Conservation (phyloP, 2,329 filamentous ascomycete species). For the Helicocarpus griseus region DNA sequence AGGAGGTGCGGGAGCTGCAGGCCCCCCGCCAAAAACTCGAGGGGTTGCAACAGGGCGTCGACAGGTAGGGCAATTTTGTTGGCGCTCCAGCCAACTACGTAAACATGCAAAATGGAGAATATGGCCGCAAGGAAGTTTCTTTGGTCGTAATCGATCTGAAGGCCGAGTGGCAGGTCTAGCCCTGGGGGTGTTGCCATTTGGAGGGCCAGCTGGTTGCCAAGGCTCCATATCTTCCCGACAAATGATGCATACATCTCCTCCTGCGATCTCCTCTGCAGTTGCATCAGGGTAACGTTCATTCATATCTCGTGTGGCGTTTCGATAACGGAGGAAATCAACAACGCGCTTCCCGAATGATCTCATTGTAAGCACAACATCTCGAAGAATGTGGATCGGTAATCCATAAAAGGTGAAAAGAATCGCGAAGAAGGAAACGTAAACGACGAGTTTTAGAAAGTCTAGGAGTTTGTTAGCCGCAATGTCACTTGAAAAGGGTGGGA, state of each 20-base stretch:
- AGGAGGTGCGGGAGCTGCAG: no score
- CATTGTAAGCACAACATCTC: conserved; percentile 89
- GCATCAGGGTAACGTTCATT: conserved; percentile 83
- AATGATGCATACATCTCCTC: conserved; percentile 94
- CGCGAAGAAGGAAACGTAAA: conserved; percentile 86
- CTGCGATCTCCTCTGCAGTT: conserved; percentile 69
- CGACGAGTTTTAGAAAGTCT: conserved; percentile 84
- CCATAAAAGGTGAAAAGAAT: conserved; percentile 92
- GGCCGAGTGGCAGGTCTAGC: conserved; percentile 33
- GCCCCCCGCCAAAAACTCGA: conserved; percentile 5
- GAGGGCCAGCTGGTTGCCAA: conserved; percentile 50
- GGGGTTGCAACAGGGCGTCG: conserved; percentile 60
- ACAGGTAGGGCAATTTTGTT: conserved; percentile 95
- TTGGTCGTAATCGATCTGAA: conserved; percentile 76
- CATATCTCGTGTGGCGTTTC: conserved; percentile 89
- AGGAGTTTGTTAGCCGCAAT: conserved; percentile 8
- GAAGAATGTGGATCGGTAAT: conserved; percentile 89
- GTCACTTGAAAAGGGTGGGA: background rate
- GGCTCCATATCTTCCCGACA: conserved; percentile 91
- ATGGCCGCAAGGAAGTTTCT: conserved; percentile 93
- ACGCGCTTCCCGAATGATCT: conserved; percentile 84
- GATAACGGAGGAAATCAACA: conserved; percentile 79
- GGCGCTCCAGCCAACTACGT: conserved; percentile 92
- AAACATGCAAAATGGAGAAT: conserved; percentile 91
- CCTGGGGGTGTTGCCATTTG: conserved; percentile 22